Conservation (phyloP, 169 alveolate species). For the Cryptosporidium sp. region DNA sequence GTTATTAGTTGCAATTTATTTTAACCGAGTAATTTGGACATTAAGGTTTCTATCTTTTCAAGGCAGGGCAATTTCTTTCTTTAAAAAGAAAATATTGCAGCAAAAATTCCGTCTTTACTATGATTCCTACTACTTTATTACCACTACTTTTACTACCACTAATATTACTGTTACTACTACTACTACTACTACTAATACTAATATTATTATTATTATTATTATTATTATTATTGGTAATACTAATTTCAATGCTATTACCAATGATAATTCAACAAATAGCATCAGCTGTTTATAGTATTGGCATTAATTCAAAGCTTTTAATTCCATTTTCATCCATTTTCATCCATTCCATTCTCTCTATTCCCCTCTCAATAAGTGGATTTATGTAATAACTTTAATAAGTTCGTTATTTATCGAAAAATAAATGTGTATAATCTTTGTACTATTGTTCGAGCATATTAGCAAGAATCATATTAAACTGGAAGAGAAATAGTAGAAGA, state of each 20-base stretch:
- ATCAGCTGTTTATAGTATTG: not conserved
- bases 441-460: too few species aligned
- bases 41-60: not conserved
- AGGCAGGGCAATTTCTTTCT: not conserved
- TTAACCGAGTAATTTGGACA: not conserved
- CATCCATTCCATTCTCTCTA: too few species aligned
- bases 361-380: too few species aligned
- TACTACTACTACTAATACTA: not conserved
- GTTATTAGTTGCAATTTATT: slow-evolving; percentile 13
- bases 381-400: too few species aligned
- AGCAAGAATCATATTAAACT: not conserved
- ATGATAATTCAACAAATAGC: too few species aligned
- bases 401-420: not conserved
- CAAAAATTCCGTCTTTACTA: not conserved
- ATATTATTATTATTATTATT: too few species aligned
- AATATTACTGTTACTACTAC: too few species aligned
- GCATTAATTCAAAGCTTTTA: not conserved
- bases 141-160: not conserved
- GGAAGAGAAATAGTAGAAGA: not conserved
- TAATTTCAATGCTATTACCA: too few species aligned
- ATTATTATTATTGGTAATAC: too few species aligned
- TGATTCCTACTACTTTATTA: not conserved
- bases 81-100: not conserved
- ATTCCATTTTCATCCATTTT: not conserved
- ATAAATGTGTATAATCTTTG: not conserved